phyloP scores from a whole-genome alignment of 768 basidiomycete genomes.

The Auricularia sp. region DNA sequence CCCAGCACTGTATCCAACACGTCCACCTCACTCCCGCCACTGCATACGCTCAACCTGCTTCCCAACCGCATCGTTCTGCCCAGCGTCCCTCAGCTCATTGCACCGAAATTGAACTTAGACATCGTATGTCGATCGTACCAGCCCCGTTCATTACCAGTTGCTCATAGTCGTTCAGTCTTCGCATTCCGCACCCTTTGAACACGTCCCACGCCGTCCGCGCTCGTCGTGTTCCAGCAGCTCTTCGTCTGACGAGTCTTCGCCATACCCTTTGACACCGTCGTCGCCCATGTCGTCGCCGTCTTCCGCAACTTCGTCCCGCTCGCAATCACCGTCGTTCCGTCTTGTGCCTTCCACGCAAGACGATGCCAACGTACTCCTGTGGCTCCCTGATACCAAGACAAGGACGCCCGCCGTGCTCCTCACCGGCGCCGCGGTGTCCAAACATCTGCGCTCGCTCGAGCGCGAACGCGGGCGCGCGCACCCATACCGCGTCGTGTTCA shows the following conservation, averaged over 20 bases:
- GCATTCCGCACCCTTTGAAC: neutral
- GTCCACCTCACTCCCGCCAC: neutral
- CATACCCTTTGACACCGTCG: neutral
- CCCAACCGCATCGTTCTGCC: neutral
- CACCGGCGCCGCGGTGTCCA: neutral
- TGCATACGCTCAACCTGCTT: neutral
- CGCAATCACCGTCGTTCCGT: neutral
- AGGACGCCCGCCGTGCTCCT: neutral
- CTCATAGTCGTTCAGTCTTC: neutral
- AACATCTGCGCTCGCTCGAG: neutral
- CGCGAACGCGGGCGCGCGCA: conserved; percentile 1
- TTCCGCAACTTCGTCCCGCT: neutral
- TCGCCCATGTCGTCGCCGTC: neutral
- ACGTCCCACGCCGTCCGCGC: neutral
- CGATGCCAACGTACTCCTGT: neutral
- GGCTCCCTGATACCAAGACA: neutral
- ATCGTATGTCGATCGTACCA: neutral
- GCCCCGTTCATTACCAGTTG: neutral
- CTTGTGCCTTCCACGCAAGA: neutral
- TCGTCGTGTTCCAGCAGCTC: neutral
- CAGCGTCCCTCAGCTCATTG: neutral
- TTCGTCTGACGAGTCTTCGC: neutral
- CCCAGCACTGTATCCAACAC: neutral
- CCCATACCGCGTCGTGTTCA: neutral
- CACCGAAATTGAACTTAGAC: neutral